Conservation (phyloP, 148 eudicot genomes). For the Vaccinium darrowii region DNA sequence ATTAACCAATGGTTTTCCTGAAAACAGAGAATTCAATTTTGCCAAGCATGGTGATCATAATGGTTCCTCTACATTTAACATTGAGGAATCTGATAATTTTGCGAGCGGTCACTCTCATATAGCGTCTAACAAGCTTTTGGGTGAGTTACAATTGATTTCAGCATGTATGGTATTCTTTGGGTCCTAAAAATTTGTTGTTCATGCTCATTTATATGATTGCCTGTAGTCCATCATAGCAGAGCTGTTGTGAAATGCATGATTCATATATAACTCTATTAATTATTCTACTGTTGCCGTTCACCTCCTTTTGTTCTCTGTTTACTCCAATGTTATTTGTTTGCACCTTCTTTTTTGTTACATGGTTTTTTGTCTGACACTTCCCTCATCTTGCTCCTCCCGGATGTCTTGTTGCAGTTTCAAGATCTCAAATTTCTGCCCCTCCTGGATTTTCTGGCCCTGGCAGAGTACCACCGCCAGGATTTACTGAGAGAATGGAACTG, state of each 20-base stretch:
- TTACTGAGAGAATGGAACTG: constrained; percentile 60
- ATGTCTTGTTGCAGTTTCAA: constrained; percentile 45
- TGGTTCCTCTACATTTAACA: constrained; percentile 43
- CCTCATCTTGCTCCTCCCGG: constrained; percentile 4
- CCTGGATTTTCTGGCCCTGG: constrained; percentile 80
- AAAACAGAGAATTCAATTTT: constrained; percentile 37
- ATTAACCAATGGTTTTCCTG: constrained; percentile 38
- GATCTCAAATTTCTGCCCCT: constrained; percentile 81
- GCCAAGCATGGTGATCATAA: constrained; percentile 41
- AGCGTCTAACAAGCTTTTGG: constrained; percentile 48
- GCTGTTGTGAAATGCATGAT: background rate
- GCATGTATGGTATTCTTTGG: background rate
- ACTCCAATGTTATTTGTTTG: background rate
- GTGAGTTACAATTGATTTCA: constrained; percentile 35
- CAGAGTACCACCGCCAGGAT: constrained; percentile 91
- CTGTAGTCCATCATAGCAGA: background rate
- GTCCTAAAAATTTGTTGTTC: background rate
- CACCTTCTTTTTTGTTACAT: background rate
- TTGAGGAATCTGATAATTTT: constrained; percentile 39
- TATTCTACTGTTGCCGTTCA: background rate
- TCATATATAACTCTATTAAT: background rate
- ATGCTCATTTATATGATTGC: background rate
- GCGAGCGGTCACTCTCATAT: constrained; percentile 39
- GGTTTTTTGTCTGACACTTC: background rate
- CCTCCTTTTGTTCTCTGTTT: background rate